Evolutionary conservation across 306 rosid genomes (phyloP), one percentile per base, ranked within the genome.

Genomic region (Benincasa hispida): DNA sequence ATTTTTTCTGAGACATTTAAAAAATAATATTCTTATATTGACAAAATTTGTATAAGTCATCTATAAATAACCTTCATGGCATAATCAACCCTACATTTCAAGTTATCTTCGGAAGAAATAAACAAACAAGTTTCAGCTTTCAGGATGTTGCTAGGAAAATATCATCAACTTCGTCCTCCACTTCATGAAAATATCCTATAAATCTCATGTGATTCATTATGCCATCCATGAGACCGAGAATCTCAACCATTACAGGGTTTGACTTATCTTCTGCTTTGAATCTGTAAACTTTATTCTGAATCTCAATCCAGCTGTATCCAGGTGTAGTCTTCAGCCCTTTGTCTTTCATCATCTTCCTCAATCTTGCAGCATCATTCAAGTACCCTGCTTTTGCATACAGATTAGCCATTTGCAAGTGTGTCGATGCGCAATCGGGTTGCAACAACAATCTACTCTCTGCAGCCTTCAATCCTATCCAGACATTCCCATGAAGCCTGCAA

Each of bases 301-400:
- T 70, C 85, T 88, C 92, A 83, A 89, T 81, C 96, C 98, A 93
- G 79, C 98, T 90, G 70, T 66, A 85, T 48, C 97, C 97, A 6
- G 92, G 87, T 83, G 82, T 87, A 0, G 89, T 86, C 24, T 81
- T 93, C 75, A 91, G 81, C 39, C 90, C 94, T 74, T 32, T 86
- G 56, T 90, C 89, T 82, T 91, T 93, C 96, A 93, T 88, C 80
- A 79, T 47, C 78, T 85, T 86, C 47, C 97, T 83, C 65, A 87
- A 87, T 21, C 67, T 76, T 2, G 91, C 92, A 0, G 82, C 92
- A 39, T 81, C 78, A 62, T 84, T 84, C 96, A 89, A 87, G 78
- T 87, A 69, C 47, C 92, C 96, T 35, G 86, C 76, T 42, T 91
- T 82, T 25, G 97, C 97, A 77, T 88, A 90, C 79, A 93, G 85